A percentile compares a stretch with the other conserved stretches of the same genome.
phyloP scores from a whole-genome alignment of 1,284 basidiomycete species.

The Ganoderma resinaceum region DNA sequence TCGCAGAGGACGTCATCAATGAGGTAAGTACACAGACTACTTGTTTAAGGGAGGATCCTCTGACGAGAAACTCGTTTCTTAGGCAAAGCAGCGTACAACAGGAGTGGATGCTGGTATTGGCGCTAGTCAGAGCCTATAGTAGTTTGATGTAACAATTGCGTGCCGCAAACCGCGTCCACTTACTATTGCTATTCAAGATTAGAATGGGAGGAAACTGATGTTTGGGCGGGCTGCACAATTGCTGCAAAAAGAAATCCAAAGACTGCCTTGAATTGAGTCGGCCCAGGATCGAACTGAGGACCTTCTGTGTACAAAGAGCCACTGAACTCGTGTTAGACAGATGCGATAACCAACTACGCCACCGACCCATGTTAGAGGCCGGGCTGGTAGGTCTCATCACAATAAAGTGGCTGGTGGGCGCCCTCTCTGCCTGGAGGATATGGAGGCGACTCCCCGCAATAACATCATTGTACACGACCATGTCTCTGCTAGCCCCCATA shows the following conservation, averaged over 20 bases:
- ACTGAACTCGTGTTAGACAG: constrained; percentile 59
- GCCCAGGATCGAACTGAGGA: constrained; percentile 36
- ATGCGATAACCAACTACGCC: constrained; percentile 86
- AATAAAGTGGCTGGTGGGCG: too few relatives aligned
- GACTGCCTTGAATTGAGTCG: constrained; percentile 18
- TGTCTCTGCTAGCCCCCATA: constrained; percentile 88
- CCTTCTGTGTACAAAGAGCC: constrained; percentile 23
- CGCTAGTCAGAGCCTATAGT: constrained; percentile 29
- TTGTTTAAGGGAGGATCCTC: neutral
- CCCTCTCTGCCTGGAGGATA: too few relatives aligned
- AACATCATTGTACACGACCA: constrained; percentile 41
- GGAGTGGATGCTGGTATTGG: constrained; percentile 19
- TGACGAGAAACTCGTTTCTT: neutral
- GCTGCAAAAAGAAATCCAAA: neutral
- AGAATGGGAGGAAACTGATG: too few relatives aligned
- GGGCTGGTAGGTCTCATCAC: too few relatives aligned
- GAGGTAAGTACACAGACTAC: constrained; percentile 46
- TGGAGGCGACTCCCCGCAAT: too few relatives aligned
- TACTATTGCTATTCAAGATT: too few relatives aligned
- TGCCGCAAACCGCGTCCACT: neutral
- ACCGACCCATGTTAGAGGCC: constrained; percentile 46
- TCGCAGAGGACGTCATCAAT: constrained; percentile 63
- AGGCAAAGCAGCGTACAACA: constrained; percentile 25
- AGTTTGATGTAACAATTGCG: neutral
- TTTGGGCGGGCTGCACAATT: neutral